phyloP scores from a whole-genome alignment of 2,329 filamentous ascomycete species.

The Trichoderma atrobrunneum region DNA sequence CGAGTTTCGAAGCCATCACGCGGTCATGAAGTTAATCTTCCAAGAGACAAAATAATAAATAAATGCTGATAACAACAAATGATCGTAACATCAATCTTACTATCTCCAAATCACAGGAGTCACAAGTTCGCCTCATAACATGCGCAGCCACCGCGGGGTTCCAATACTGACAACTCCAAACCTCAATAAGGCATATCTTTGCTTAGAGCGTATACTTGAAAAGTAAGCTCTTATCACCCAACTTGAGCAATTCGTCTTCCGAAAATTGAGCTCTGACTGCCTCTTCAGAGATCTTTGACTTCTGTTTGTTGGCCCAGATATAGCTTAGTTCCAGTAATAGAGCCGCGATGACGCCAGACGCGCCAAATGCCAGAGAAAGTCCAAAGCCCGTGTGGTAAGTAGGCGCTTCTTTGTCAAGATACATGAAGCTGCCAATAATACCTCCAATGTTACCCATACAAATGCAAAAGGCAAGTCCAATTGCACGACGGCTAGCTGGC shows the following conservation, averaged over 20 bases:
- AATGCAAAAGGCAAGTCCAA: conserved; percentile 39
- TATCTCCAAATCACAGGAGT: not conserved
- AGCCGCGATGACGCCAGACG: conserved; percentile 29
- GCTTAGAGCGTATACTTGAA: conserved; percentile 28
- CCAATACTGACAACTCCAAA: not conserved
- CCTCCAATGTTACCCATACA: conserved; percentile 41
- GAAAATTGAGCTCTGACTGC: conserved; percentile 28
- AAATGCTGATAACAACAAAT: not conserved
- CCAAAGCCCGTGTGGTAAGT: conserved; percentile 37
- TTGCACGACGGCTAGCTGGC: conserved; percentile 34
- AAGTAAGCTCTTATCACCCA: conserved; percentile 36
- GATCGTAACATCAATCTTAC: not conserved
- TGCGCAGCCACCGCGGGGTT: not conserved
- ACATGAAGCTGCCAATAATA: conserved; percentile 40
- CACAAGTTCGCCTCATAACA: not conserved
- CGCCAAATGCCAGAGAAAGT: conserved; percentile 33
- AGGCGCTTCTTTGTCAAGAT: conserved; percentile 34
- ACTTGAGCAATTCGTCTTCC: conserved; percentile 29
- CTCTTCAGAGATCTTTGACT: conserved; percentile 27
- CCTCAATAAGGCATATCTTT: not conserved
- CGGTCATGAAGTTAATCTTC: not conserved
- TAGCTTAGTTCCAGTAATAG: conserved; percentile 32
- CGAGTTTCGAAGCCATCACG: not conserved
- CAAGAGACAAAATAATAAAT: not conserved
- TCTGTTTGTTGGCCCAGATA: conserved; percentile 28